Evolutionary conservation across 345 rosid genomes (phyloP), one percentile per base, ranked within the genome.

Genomic region (Aurinia saxatilis): DNA sequence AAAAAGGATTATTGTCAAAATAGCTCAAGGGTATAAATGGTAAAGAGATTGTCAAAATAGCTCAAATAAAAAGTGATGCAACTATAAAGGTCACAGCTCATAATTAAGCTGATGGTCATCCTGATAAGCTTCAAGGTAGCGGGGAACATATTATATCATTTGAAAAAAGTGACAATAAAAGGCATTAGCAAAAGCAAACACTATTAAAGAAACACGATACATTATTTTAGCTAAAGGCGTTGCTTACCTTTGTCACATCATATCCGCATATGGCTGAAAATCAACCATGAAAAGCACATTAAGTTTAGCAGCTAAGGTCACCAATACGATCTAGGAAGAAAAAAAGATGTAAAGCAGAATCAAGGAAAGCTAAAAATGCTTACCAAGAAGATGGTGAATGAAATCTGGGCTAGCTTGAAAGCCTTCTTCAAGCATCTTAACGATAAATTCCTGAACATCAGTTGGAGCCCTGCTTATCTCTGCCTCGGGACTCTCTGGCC

Each of bases 381-480:
- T 80, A 79, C 83, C 81, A 41, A 80, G 73, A 71, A 80, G 78
- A 41, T 83, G 69, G 41, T 52, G 72, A 65, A 81, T 79, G 60
- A 79, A 63, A 41, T 67, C 60, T 56, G 36, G 71, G 39, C 79
- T 83, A 44, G 78, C 80, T 76, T 70, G 80, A 57, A 80, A 83
- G 14, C 88, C 85, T 52, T 69, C 77, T 67, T 64, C 75, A 35
- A 83, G 83, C 83, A 83, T 77, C 54, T 72, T 74, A 31, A 73
- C 53, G n/a, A 79, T 56, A 60, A 83, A 83, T 34, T 83, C 77
- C 68, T 80, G 80, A 19, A 79, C 42, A 50, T 75, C 80, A 59
- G 66, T 54, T 12, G 31, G 57, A 45, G 56, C 23, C 57, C 67
- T 36, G 60, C 33, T 66, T 38, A 23, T 60, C 30, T 16, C 52